Conservation (phyloP, 2,329 filamentous ascomycete genomes). For the Ophiostoma sp. region DNA sequence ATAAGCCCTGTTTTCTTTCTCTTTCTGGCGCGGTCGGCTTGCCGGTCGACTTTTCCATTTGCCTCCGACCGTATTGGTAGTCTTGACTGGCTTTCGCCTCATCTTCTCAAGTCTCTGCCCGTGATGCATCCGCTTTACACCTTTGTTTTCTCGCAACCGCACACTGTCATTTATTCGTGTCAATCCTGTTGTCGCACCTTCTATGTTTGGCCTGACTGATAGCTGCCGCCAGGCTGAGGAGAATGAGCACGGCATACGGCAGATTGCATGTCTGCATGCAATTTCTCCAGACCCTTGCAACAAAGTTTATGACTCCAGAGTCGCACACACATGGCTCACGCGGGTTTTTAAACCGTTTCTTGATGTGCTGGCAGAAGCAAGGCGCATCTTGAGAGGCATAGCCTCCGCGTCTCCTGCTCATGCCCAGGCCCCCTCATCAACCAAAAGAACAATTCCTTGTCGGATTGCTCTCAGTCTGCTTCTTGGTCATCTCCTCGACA, state of each 20-base stretch:
- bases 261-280: background rate
- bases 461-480: background rate
- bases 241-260: background rate
- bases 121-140: background rate
- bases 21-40: too few relatives aligned
- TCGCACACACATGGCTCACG: background rate
- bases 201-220: background rate
- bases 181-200: background rate
- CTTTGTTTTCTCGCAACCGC: background rate
- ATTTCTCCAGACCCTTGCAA: background rate
- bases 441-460: background rate
- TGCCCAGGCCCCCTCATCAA: background rate
- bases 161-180: background rate
- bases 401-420: background rate
- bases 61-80: too few relatives aligned
- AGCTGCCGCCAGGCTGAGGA: background rate
- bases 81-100: too few relatives aligned
- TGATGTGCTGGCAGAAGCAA: background rate
- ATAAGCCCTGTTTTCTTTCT: too few relatives aligned
- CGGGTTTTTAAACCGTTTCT: background rate
- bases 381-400: background rate
- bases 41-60: too few relatives aligned
- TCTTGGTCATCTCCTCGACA: background rate
- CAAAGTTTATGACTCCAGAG: slow-evolving; percentile 1
- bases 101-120: too few relatives aligned